Base-by-base conservation (phyloP, 192 early-diverging fungal species). In the Podila verticillata region DNA sequence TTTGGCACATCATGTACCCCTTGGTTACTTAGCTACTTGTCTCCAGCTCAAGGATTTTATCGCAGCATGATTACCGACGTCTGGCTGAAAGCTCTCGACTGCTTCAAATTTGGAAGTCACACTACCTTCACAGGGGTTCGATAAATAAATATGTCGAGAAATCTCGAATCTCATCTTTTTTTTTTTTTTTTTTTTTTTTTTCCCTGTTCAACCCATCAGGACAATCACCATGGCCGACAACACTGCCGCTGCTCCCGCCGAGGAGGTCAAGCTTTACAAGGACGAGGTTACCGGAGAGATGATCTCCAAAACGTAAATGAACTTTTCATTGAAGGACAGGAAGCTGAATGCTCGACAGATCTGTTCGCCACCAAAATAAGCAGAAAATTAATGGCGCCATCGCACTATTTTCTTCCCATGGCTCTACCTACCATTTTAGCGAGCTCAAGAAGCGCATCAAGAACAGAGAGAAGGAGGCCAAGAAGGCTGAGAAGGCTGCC, bases 401-500 rank as follows among this genome's bases (percentile, higher is more conserved):
- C 36, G 39, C 13, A 44, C 39, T 44, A 15, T 36, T 4, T 22
- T 22, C 49, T 9, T 59, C 28, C 3, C 29, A 39, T 19, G 22
- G 35, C 15, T 61, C 58, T 63, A 30, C 32, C 58, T 63, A 30
- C 32, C 31, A 54, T 56, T 36, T 44, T 75, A 96, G 93, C 61
- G 98, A 99, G 87, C 82, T 96, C 74, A 99, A 98, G 92, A 88
- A 92, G 81, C 90, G 96, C 62, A 74, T 84, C 32, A 98, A 98
- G 92, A 89, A 90, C 79, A 88, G 96, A 56, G 91, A 95, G 74
- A 97, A 97, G 92, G 95, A 96, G 20, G 92, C 91, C 56, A 87
- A 91, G 75, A 95, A 93, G 88, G 89, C 73, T 26, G 70, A 68
- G 51, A 84, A 89, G 80, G 84, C 90, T 30, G 90, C 88, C 65